Percentiles rank a stretch among this genome's conserved stretches.
Evolutionary conservation across 169 alveolate species (phyloP).

Genomic region (Eimeria sp.): DNA sequence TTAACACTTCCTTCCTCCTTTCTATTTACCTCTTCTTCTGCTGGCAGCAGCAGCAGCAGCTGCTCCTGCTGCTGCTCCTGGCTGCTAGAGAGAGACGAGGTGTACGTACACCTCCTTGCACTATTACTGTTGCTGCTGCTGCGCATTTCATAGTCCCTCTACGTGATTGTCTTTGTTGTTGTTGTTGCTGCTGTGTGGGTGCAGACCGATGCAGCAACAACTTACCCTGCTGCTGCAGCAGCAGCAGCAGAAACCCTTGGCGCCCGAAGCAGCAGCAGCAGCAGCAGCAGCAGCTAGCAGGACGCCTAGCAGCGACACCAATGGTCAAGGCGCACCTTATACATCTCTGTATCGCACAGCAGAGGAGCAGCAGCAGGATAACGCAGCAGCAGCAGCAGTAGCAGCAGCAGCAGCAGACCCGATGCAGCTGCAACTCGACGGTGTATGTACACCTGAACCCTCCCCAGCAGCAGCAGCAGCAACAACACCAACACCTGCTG

Average conservation of each 20-base stretch:
- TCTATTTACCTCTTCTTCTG: not conserved
- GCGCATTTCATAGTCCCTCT: not conserved
- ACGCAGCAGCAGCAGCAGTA: slow-evolving; percentile 10
- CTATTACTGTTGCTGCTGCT: not conserved
- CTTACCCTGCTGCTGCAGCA: slow-evolving; percentile 53
- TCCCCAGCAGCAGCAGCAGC: slow-evolving; percentile 62
- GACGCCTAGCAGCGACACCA: slow-evolving; percentile 44
- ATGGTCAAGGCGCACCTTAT: not conserved
- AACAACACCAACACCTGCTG: slow-evolving; percentile 59
- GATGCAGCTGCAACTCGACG: slow-evolving; percentile 42
- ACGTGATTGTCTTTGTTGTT: not conserved
- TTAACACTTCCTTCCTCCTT: not conserved
- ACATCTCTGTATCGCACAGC: slow-evolving; percentile 30
- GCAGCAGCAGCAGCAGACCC: slow-evolving; percentile 55
- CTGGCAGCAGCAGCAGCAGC: slow-evolving; percentile 20
- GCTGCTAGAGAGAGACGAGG: not conserved
- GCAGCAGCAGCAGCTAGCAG: slow-evolving; percentile 68
- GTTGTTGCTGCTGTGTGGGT: not conserved
- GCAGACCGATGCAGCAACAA: slow-evolving; percentile 53
- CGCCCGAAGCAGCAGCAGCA: slow-evolving; percentile 30
- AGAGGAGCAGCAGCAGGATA: slow-evolving; percentile 32
- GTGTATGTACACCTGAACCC: slow-evolving; percentile 56
- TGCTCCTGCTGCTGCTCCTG: not conserved
- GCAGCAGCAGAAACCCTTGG: slow-evolving; percentile 17
- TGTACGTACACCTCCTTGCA: slow-evolving; percentile 47